Conservation (phyloP, 2,329 filamentous ascomycete species). For the Trichophyton benhamiae region DNA sequence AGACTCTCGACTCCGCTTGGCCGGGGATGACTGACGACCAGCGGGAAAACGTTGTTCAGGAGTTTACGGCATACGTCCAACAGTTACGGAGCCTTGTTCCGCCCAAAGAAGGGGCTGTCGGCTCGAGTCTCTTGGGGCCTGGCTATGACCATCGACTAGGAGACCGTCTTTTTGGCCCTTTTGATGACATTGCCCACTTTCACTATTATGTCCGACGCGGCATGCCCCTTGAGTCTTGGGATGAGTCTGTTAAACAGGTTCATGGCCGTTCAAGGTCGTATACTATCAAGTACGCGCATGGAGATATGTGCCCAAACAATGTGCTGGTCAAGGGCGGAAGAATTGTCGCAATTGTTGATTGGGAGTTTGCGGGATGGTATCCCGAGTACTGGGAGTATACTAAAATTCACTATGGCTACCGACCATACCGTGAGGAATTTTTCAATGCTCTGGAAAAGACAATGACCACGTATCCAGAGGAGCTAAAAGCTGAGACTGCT, state of each 20-base stretch:
- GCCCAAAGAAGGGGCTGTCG: constrained; percentile 6
- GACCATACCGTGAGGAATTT: not conserved
- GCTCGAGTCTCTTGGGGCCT: constrained; percentile 8
- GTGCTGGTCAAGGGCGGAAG: constrained; percentile 22
- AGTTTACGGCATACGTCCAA: constrained; percentile 5
- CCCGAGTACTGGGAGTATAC: constrained; percentile 37
- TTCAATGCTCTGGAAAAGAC: not conserved
- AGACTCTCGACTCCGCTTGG: constrained; percentile 2
- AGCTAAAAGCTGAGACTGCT: not conserved
- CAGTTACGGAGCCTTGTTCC: constrained; percentile 7
- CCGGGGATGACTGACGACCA: constrained; percentile 4
- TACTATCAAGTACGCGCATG: not conserved
- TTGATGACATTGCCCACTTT: constrained; percentile 4
- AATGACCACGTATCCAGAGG: not conserved
- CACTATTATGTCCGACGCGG: constrained; percentile 3
- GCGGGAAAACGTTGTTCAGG: constrained; percentile 4
- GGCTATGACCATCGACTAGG: constrained; percentile 21
- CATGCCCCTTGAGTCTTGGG: not conserved
- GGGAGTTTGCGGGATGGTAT: constrained; percentile 35
- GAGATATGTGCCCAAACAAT: constrained; percentile 14
- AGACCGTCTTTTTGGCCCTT: constrained; percentile 5
- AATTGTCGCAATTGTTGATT: constrained; percentile 36
- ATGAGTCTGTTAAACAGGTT: not conserved
- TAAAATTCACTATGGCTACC: constrained; percentile 4
- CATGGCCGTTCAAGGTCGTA: constrained; percentile 7